Conservation (phyloP, 352 stramenopile genomes). For the Pythium phragmitis region DNA sequence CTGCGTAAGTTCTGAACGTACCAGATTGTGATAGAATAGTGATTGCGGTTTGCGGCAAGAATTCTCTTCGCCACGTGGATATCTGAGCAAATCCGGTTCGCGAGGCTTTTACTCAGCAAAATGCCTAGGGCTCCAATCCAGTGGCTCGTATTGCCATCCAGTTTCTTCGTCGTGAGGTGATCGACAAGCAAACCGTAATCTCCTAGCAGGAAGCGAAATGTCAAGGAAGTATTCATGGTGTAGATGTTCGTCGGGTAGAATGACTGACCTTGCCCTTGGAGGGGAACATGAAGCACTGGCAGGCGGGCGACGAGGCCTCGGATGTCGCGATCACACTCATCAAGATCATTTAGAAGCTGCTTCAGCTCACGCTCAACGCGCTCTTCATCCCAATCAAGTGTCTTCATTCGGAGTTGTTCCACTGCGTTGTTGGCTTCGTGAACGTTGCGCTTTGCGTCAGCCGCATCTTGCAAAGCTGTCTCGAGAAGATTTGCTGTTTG, state of each 20-base stretch:
- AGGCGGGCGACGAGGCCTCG: neutral
- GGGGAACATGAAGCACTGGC: slow-evolving; percentile 5
- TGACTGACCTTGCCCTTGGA: slow-evolving; percentile 19
- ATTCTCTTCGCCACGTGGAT: slow-evolving; percentile 22
- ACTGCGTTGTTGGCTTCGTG: neutral
- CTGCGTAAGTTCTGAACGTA: neutral
- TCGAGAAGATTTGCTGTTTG: neutral
- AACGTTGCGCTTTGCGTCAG: neutral
- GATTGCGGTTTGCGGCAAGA: slow-evolving; percentile 19
- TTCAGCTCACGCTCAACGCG: slow-evolving; percentile 1
- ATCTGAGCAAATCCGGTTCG: slow-evolving; percentile 20
- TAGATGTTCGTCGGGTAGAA: neutral
- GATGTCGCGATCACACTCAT: slow-evolving; percentile 3
- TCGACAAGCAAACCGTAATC: slow-evolving; percentile 27
- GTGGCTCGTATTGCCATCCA: neutral
- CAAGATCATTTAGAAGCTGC: neutral
- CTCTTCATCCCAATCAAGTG: slow-evolving; percentile 2
- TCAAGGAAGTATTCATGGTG: neutral
- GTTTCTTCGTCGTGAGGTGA: slow-evolving; percentile 8
- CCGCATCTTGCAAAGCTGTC: slow-evolving; percentile 1
- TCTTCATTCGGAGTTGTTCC: slow-evolving; percentile 1
- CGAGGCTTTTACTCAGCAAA: slow-evolving; percentile 21
- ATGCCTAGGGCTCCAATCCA: slow-evolving; percentile 20
- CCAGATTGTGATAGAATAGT: slow-evolving; percentile 25
- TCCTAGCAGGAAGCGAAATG: neutral